Evolutionary conservation across 148 eudicot genomes (phyloP).

Genomic region (Agrostemma githago): DNA sequence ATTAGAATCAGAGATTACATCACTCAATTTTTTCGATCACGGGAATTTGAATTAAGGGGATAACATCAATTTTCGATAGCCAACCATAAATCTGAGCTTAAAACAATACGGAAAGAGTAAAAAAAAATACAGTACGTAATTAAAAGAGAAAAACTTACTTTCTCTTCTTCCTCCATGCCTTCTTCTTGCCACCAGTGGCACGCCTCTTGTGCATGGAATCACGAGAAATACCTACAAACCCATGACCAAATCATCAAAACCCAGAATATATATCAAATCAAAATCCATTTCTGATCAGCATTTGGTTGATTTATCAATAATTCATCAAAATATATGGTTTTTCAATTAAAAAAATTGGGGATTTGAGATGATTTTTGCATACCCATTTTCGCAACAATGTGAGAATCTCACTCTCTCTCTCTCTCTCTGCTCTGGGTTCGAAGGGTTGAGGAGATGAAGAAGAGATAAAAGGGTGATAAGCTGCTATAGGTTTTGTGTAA

Average conservation of each 20-base stretch:
- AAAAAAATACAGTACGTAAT: neutral
- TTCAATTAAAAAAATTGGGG: neutral
- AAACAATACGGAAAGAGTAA: neutral
- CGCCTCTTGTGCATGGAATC: constrained; percentile 89
- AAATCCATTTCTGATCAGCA: neutral
- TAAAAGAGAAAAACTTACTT: constrained; percentile 29
- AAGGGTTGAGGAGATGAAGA: neutral
- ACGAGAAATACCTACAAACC: constrained; percentile 55
- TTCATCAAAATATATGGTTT: neutral
- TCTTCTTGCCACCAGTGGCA: constrained; percentile 86
- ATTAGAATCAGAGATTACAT: neutral
- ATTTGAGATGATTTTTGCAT: neutral
- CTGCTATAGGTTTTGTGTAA: neutral
- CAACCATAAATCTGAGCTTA: neutral
- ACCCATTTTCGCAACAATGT: constrained; percentile 20
- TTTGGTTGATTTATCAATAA: neutral
- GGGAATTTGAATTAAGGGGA: too few species aligned
- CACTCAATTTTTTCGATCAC: neutral
- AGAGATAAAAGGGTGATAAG: neutral
- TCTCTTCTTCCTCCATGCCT: constrained; percentile 87
- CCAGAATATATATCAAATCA: neutral
- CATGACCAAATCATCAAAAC: neutral
- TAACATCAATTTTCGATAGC: neutral
- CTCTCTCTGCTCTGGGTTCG: neutral
- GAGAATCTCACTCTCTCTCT: constrained; percentile 7